These are phyloP conservation scores for Penicillium psychrosexuale DNA, from an alignment of 2,329 filamentous ascomycete species.

Conservation along the genomic window DNA sequence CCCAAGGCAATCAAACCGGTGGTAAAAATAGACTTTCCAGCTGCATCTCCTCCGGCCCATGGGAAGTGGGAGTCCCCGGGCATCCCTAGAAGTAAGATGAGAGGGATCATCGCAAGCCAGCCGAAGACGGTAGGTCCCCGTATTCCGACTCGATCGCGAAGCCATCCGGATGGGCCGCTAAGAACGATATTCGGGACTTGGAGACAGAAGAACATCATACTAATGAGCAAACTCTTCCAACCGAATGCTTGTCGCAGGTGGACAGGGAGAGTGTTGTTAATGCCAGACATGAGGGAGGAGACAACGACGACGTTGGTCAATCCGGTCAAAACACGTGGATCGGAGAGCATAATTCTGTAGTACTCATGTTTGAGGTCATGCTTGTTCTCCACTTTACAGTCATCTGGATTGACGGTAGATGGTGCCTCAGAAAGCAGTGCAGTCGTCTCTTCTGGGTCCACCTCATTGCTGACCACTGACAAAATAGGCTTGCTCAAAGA, in stretches of 20 bases:
- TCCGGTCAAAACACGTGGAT: conserved; percentile 41
- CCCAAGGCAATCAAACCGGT: conserved; percentile 19
- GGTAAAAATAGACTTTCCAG: conserved; percentile 23
- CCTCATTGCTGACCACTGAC: not conserved
- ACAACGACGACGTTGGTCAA: conserved; percentile 47
- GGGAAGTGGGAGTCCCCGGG: conserved; percentile 24
- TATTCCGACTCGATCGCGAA: conserved; percentile 29
- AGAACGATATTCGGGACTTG: conserved; percentile 57
- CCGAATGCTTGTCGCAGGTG: conserved; percentile 53
- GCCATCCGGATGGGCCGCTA: conserved; percentile 57
- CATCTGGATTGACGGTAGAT: not conserved
- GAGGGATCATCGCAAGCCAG: conserved; percentile 15
- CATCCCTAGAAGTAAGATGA: conserved; percentile 26
- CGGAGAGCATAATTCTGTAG: conserved; percentile 43
- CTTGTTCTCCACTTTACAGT: not conserved
- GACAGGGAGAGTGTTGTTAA: conserved; percentile 56
- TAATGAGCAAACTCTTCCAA: conserved; percentile 55
- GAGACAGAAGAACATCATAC: conserved; percentile 56
- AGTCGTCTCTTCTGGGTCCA: not conserved
- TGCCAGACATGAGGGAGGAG: conserved; percentile 50
- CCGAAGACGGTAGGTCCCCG: conserved; percentile 21
- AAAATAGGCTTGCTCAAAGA: not conserved
- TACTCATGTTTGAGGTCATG: conserved; percentile 11
- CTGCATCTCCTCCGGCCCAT: conserved; percentile 21
- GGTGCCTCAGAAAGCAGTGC: conserved; percentile 1